Evolutionary conservation across 2,329 filamentous ascomycete genomes (phyloP), one percentile per base, ranked within the genome.

Genomic region (Paecilomyces formosus): DNA sequence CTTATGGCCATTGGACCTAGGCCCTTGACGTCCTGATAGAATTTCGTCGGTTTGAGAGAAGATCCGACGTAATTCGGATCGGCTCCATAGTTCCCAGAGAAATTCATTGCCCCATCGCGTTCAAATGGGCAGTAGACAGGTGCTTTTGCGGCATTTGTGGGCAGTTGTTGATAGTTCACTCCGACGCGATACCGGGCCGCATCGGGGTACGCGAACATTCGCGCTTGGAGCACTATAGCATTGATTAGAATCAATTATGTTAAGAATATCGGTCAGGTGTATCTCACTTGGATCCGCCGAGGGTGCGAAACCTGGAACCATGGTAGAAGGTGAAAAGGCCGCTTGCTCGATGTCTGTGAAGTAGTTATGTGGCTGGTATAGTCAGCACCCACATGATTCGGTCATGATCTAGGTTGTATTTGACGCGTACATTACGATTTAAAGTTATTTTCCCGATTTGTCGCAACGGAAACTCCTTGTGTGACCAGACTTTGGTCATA

Each of bases 271-370:
- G n/a, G n/a, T n/a, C n/a, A n/a, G n/a, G n/a, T n/a, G n/a, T n/a
- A n/a, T n/a, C n/a, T n/a, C 45, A 71, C 70, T 81, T 74, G 84
- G 82, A 65, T 89, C 86, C 6, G 84, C 82, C 0, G 82, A 83
- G 0, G 84, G 81, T 56, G 81, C 85, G 53, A 86, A 78, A 1
- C 87, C 87, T 0, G 85, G 85, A 0, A 88, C 83, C 68, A 89
- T 75, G 60, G 82, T 85, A 0, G 82, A 82, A 0, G 87, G 86
- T 0, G 83, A 85, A 66, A 89, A 89, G 0, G 84, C 83, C 0
- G 83, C 81, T 72, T 89, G 85, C 70, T 89, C 86, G 53, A 88
- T 82, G 64, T 89, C 85, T 49, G 80, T 75, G 63, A 87, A 87
- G 72, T 86, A 88, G 69, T 88, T 87, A 53, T 77, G 69, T 1